A percentile compares a stretch with the other conserved stretches of the same genome.
These are phyloP conservation scores for Saturnispora besseyi DNA, from an alignment of 805 yeast genomes.

Conservation along the genomic window DNA sequence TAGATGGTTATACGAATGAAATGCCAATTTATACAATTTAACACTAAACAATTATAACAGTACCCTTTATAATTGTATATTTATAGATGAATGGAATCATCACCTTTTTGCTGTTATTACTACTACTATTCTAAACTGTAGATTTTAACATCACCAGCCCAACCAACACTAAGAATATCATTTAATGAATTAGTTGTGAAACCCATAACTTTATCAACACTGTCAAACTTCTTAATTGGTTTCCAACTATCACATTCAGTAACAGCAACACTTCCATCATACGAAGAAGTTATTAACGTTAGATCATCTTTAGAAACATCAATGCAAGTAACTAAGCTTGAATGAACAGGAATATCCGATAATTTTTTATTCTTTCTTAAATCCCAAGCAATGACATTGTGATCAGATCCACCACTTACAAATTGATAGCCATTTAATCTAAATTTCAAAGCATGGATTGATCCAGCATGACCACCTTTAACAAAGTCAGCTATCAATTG, in stretches of 20 bases:
- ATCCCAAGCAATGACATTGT: constrained; percentile 80
- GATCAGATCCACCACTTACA: constrained; percentile 82
- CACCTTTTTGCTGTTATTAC: neutral
- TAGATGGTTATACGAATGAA: constrained; percentile 62
- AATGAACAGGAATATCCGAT: constrained; percentile 62
- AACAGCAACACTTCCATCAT: constrained; percentile 57
- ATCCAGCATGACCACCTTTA: constrained; percentile 53
- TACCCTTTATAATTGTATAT: neutral
- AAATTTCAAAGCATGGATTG: constrained; percentile 67
- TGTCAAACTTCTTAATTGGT: constrained; percentile 40
- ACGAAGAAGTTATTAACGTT: constrained; percentile 52
- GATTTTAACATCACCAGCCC: constrained; percentile 74
- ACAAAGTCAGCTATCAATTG: constrained; percentile 45
- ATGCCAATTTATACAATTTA: constrained; percentile 61
- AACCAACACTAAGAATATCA: constrained; percentile 55
- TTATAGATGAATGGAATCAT: constrained; percentile 31
- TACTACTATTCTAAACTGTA: constrained; percentile 12
- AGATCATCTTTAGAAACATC: constrained; percentile 38
- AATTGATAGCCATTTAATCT: constrained; percentile 64
- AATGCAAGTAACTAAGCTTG: constrained; percentile 59
- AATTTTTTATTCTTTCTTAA: constrained; percentile 37
- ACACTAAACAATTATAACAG: neutral
- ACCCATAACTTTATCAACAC: constrained; percentile 63
- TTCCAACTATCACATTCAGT: constrained; percentile 70
- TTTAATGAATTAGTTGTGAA: constrained; percentile 28